Evolutionary conservation across 257 asterid species (phyloP).

Genomic region (Leptodermis oblonga): DNA sequence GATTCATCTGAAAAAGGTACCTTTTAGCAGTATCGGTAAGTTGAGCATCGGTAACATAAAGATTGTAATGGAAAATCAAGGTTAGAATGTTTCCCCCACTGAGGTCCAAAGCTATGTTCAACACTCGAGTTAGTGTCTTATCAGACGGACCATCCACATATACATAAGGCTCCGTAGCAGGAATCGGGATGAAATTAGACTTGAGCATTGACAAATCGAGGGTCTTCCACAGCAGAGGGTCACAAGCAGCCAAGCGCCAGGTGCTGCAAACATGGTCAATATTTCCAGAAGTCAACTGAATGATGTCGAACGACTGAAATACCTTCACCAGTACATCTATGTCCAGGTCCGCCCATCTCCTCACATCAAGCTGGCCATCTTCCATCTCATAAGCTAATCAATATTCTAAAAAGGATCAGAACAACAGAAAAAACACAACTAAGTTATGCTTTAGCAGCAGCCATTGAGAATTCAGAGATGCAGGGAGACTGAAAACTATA

Average conservation of each 20-base stretch:
- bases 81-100: slow-evolving; percentile 45
- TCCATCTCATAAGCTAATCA: slow-evolving; percentile 36
- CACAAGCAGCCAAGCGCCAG: slow-evolving; percentile 65
- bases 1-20: slow-evolving; percentile 26
- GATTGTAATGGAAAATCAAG: slow-evolving; percentile 62
- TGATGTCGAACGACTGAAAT: slow-evolving; percentile 40
- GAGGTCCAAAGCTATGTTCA: slow-evolving; percentile 65
- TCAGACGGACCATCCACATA: slow-evolving; percentile 74
- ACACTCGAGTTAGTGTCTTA: slow-evolving; percentile 50
- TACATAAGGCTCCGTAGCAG: slow-evolving; percentile 65
- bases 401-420: background rate
- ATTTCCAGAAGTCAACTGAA: slow-evolving; percentile 50
- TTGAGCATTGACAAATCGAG: slow-evolving; percentile 52
- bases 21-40: slow-evolving; percentile 69
- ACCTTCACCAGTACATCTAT: slow-evolving; percentile 52
- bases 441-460: background rate
- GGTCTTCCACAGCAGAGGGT: slow-evolving; percentile 59
- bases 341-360: slow-evolving; percentile 74
- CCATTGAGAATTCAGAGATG: background rate
- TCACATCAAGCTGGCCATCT: slow-evolving; percentile 24
- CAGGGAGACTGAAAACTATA: background rate
- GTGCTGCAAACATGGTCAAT: slow-evolving; percentile 59
- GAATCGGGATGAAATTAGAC: slow-evolving; percentile 67
- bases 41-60: slow-evolving; percentile 63
- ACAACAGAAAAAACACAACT: background rate